phyloP scores from a whole-genome alignment of 805 yeast genomes.

The Pichia pseudocactophila region DNA sequence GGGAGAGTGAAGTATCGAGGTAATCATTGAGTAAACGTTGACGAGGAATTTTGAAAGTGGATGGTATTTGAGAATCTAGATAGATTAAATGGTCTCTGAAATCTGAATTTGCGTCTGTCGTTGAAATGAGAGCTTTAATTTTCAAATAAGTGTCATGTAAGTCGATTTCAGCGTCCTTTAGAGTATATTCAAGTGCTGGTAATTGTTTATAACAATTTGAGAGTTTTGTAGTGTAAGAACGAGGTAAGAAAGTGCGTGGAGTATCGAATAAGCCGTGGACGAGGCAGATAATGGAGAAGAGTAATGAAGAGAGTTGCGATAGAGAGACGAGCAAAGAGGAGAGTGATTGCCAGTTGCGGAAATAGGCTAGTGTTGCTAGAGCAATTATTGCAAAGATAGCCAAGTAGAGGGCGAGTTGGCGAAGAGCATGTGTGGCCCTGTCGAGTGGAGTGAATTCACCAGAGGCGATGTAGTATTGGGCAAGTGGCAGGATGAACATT shows the following conservation, averaged over 20 bases:
- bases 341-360: conserved; percentile 16
- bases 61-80: conserved; percentile 38
- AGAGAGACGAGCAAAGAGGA: conserved; percentile 64
- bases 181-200: conserved; percentile 47
- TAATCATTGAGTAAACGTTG: not conserved
- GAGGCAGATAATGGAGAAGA: conserved; percentile 74
- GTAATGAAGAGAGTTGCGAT: conserved; percentile 68
- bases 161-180: conserved; percentile 53
- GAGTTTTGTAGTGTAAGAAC: conserved; percentile 24
- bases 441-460: conserved; percentile 47
- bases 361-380: conserved; percentile 47
- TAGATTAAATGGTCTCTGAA: conserved; percentile 57
- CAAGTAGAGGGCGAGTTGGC: conserved; percentile 52
- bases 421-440: conserved; percentile 48
- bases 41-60: conserved; percentile 25
- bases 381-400: conserved; percentile 45
- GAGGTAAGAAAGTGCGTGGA: conserved; percentile 38
- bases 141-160: conserved; percentile 57
- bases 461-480: conserved; percentile 65
- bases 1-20: not conserved
- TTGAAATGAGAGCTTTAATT: conserved; percentile 42
- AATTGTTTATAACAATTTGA: conserved; percentile 39
- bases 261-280: conserved; percentile 69
- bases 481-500: conserved; percentile 65
- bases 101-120: conserved; percentile 27